Evolutionary conservation across 495 filamentous ascomycete species (phyloP).

Genomic region (Hyphodiscus hymeniophilus): DNA sequence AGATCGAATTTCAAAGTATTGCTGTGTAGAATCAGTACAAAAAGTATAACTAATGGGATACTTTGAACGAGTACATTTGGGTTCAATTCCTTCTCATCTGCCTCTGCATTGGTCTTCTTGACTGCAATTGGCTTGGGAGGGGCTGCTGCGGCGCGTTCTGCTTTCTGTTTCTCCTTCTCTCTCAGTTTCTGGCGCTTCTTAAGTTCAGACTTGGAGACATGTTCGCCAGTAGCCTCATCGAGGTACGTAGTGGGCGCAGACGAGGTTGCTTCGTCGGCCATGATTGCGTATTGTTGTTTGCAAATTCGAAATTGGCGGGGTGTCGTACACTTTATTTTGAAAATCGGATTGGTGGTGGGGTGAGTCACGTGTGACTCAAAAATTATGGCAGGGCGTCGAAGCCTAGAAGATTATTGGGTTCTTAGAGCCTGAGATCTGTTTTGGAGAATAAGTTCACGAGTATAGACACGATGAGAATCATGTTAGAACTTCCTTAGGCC

Average conservation of each 20-base stretch:
- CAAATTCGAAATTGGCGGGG: neutral
- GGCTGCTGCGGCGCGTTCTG: too few species aligned
- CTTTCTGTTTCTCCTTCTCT: constrained; percentile 81
- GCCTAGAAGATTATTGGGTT: too few species aligned
- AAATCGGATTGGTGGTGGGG: constrained; percentile 6
- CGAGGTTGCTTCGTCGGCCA: constrained; percentile 34
- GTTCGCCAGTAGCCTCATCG: constrained; percentile 81
- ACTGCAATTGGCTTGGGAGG: constrained; percentile 53
- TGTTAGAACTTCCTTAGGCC: too few species aligned
- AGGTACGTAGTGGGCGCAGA: constrained; percentile 38
- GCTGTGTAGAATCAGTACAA: constrained; percentile 44
- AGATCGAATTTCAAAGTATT: constrained; percentile 97
- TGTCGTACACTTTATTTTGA: neutral
- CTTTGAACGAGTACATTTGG: constrained; percentile 59
- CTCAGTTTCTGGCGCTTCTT: constrained; percentile 95
- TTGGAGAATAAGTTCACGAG: too few species aligned
- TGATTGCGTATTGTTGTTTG: constrained; percentile 8
- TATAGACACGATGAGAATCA: too few species aligned
- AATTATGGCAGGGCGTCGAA: too few species aligned
- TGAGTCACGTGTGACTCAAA: neutral
- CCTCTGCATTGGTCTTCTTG: constrained; percentile 62
- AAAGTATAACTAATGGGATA: neutral
- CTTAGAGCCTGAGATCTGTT: too few species aligned
- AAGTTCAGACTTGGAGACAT: constrained; percentile 77
- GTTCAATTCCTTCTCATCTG: constrained; percentile 69